phyloP scores from a whole-genome alignment of 2,329 filamentous ascomycete genomes.

The Fusarium secorum region DNA sequence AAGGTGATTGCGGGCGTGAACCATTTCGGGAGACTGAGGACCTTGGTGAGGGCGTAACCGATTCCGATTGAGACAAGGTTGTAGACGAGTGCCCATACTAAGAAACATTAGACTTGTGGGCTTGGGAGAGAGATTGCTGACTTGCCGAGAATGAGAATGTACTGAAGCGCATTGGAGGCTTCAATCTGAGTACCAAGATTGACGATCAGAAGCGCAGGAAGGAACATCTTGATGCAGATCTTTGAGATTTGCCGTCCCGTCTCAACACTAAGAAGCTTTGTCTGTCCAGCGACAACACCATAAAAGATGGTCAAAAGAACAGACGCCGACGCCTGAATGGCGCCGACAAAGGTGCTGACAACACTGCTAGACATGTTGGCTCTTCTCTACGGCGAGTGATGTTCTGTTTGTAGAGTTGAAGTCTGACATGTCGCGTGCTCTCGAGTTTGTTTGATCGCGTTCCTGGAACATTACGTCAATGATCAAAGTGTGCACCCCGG shows the following conservation, averaged over 20 bases:
- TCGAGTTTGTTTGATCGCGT: neutral
- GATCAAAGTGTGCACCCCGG: neutral
- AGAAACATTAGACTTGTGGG: neutral
- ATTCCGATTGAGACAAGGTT: conserved; percentile 16
- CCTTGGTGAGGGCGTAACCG: conserved; percentile 18
- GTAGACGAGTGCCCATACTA: conserved; percentile 26
- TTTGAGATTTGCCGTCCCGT: conserved; percentile 27
- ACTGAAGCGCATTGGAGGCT: conserved; percentile 13
- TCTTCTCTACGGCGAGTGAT: neutral
- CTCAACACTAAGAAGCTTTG: conserved; percentile 24
- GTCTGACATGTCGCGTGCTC: neutral
- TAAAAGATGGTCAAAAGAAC: conserved; percentile 29
- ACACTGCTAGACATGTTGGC: conserved; percentile 17
- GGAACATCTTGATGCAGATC: conserved; percentile 32
- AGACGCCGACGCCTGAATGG: conserved; percentile 32
- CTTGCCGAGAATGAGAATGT: conserved; percentile 14
- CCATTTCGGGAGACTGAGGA: conserved; percentile 21
- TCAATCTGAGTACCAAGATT: conserved; percentile 25
- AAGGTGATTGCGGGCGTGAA: conserved; percentile 27
- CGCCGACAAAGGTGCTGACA: conserved; percentile 21
- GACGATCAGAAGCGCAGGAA: conserved; percentile 23
- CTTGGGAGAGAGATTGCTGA: neutral
- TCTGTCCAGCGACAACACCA: conserved; percentile 22
- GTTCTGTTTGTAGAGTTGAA: neutral
- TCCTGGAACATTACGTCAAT: conserved; percentile 16